Evolutionary conservation across 495 filamentous ascomycete species (phyloP).

Genomic region (Talaromyces nanjingensis): DNA sequence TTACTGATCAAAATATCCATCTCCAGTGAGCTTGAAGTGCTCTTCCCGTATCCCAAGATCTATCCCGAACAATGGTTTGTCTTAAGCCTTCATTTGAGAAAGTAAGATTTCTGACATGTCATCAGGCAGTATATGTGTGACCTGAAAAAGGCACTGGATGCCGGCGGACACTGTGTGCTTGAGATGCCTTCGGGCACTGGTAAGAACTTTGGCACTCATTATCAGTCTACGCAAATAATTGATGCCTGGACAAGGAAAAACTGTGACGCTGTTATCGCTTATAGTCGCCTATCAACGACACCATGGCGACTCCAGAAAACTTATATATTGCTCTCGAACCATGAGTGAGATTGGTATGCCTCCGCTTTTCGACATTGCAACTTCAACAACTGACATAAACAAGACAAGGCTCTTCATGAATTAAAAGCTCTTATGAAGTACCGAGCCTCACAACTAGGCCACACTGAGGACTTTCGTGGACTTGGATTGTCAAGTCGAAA

Average conservation of each 20-base stretch:
- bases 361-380: slow-evolving; percentile 44
- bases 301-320: slow-evolving; percentile 82
- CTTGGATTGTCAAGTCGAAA: slow-evolving; percentile 93
- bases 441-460: slow-evolving; percentile 74
- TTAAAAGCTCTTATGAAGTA: slow-evolving; percentile 92
- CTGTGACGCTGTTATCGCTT: slow-evolving; percentile 86
- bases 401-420: slow-evolving; percentile 89
- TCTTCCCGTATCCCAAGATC: slow-evolving; percentile 96
- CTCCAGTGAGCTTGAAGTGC: slow-evolving; percentile 75
- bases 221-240: background rate
- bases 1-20: background rate
- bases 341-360: slow-evolving; percentile 31
- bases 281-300: slow-evolving; percentile 95
- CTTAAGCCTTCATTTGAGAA: background rate
- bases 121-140: slow-evolving; percentile 81
- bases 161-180: slow-evolving; percentile 90
- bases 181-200: slow-evolving; percentile 99
- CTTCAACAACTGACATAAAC: slow-evolving; percentile 63
- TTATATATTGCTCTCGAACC: slow-evolving; percentile 97
- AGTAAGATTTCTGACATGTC: slow-evolving; percentile 15
- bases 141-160: slow-evolving; percentile 93
- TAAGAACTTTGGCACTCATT: background rate
- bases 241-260: slow-evolving; percentile 48
- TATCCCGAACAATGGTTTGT: slow-evolving; percentile 93
- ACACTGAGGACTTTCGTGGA: slow-evolving; percentile 86